Evolutionary conservation across 2,329 filamentous ascomycete species (phyloP).

Genomic region (Fusarium musae): DNA sequence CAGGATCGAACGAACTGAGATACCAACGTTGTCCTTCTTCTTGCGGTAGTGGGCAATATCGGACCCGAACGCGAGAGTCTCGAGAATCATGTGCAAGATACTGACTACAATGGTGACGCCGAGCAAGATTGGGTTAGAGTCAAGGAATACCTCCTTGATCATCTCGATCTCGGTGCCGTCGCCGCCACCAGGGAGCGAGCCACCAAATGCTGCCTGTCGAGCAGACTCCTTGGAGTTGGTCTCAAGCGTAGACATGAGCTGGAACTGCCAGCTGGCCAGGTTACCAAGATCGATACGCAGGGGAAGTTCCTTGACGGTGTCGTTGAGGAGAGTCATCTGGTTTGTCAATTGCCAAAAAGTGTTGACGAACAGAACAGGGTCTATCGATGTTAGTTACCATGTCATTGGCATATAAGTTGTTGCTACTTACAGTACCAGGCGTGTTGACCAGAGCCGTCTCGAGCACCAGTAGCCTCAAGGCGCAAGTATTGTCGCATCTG

Average conservation of each 20-base stretch:
- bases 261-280: constrained; percentile 89
- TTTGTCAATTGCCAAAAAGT: constrained; percentile 95
- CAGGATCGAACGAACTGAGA: constrained; percentile 93
- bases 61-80: constrained; percentile 95
- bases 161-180: constrained; percentile 96
- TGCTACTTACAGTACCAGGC: constrained; percentile 79
- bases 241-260: constrained; percentile 84
- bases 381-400: constrained; percentile 46
- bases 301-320: constrained; percentile 84
- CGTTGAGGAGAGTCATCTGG: constrained; percentile 92
- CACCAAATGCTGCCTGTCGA: constrained; percentile 79
- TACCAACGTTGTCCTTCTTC: constrained; percentile 99
- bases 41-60: constrained; percentile 98
- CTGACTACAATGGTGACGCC: constrained; percentile 85
- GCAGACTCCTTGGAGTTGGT: constrained; percentile 86
- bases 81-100: constrained; percentile 92
- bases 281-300: constrained; percentile 87
- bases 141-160: constrained; percentile 93
- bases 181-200: constrained; percentile 77
- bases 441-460: constrained; percentile 86
- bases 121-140: constrained; percentile 93
- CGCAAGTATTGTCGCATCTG: constrained; percentile 81
- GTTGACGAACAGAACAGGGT: constrained; percentile 89
- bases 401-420: too few species aligned
- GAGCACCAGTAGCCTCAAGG: constrained; percentile 81